Conservation (phyloP, 2,329 filamentous ascomycete genomes). For the Didymella lethalis region DNA sequence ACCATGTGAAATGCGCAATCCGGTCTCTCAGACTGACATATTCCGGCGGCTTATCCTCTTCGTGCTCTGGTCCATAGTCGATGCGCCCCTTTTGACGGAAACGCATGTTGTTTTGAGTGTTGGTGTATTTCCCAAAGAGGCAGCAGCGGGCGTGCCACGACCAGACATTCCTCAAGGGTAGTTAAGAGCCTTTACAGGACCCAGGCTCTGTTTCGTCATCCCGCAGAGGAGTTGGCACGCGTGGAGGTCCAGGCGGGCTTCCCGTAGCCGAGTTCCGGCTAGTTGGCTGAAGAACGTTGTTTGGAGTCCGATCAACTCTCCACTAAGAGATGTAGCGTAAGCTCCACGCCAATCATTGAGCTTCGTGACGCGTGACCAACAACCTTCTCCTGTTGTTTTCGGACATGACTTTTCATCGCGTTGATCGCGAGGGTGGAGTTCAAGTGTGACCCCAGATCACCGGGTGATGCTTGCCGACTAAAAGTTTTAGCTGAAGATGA, state of each 20-base stretch:
- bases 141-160: neutral
- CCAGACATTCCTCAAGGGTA: neutral
- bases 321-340: conserved; percentile 4
- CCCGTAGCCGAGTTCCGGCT: conserved; percentile 19
- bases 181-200: conserved; percentile 2
- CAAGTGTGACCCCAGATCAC: conserved; percentile 8
- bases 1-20: conserved; percentile 40
- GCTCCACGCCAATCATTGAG: neutral
- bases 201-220: conserved; percentile 20
- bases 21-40: conserved; percentile 35
- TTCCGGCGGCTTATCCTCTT: conserved; percentile 27
- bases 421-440: conserved; percentile 1
- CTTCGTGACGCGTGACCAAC: neutral
- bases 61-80: conserved; percentile 19
- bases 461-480: conserved; percentile 10
- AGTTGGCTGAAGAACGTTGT: neutral
- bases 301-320: neutral
- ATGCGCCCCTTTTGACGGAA: conserved; percentile 32
- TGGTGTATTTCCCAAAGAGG: neutral
- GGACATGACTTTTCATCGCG: neutral
- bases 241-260: conserved; percentile 14
- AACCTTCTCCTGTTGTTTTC: neutral
- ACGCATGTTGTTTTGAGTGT: conserved; percentile 21
- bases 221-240: conserved; percentile 10
- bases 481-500: conserved; percentile 5